Evolutionary conservation across 345 rosid species (phyloP).

Genomic region (Physaria fendleri): DNA sequence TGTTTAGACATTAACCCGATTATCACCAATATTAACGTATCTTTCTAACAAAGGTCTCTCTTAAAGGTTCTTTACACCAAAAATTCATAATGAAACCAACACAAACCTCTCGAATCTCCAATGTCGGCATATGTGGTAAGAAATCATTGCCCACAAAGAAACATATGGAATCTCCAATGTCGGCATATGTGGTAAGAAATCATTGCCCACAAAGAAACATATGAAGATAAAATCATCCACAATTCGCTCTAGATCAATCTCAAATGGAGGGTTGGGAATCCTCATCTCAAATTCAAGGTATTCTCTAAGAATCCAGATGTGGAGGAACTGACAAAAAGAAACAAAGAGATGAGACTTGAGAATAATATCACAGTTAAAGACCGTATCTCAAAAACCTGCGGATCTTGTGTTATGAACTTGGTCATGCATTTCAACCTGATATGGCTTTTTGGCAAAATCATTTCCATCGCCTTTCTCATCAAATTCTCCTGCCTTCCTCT

Average conservation of each 20-base stretch:
- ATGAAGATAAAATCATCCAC: conserved; percentile 98
- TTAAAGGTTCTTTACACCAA: too few species aligned
- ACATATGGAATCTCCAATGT: conserved; percentile 96
- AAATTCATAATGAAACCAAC: neutral
- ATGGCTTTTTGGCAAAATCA: conserved; percentile 65
- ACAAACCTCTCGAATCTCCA: conserved; percentile 96
- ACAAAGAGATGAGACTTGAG: conserved; percentile 12
- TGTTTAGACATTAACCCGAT: too few species aligned
- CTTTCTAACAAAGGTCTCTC: too few species aligned
- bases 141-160: too few species aligned
- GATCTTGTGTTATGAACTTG: neutral
- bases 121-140: too few species aligned
- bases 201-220: conserved; percentile 98
- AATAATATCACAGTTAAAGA: neutral
- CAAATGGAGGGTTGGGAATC: conserved; percentile 62
- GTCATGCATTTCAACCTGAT: conserved; percentile 49
- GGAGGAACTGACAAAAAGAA: conserved; percentile 57
- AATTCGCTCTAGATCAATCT: conserved; percentile 75
- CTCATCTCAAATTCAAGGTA: conserved; percentile 78
- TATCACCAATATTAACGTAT: too few species aligned
- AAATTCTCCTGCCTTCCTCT: conserved; percentile 81
- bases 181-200: conserved; percentile 99
- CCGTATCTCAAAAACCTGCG: neutral
- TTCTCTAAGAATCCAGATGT: conserved; percentile 93
- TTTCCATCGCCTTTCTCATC: conserved; percentile 75